Base-by-base conservation (phyloP, 768 basidiomycete genomes). In the Gloeopeniophorella convolvens region DNA sequence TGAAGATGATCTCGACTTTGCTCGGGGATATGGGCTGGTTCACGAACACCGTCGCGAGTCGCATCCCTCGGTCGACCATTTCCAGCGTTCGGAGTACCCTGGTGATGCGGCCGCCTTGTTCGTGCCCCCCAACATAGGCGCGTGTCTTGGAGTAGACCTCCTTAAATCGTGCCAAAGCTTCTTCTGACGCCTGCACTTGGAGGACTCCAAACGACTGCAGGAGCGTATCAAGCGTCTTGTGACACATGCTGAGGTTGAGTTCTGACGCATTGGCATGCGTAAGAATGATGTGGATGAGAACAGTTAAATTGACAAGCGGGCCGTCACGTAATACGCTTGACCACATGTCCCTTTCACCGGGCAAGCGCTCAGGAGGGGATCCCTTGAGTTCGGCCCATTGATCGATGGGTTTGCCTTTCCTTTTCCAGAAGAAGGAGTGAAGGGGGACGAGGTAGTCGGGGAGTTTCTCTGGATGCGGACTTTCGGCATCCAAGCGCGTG, bases 141-240 rank as follows among this genome's bases (percentile, higher is more conserved):
- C 36, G 18, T 37, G 20, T 21, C 18, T 37, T 3, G 0, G 3
- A 20, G 36, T 21, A 34, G 15, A 49, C 26, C 5, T 35, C 13
- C 12, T 42, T 1, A 26, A 49, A 42, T 20, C 8, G 41, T 2
- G 18, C 10, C 5, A 16, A 33, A 11, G 41, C 40, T 15, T 1
- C 12, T 12, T 5, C 1, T n/a, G 48, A 49, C 6, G 33, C 48
- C 3, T 7, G 8, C 3, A 31, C 26, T 21, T 16, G 32, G 27
- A 34, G 4, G 1, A 46, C 42, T 16, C 16, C 26, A 16, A 51
- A 40, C 10, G 28, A 24, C 21, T 20, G 45, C 39, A 40, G 15
- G 27, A 51, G 50, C 9, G 46, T n/a, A 20, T 51, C 39, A 27
- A 51, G 39, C n/a, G 45, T 30, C 16, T 16, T 46, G 44, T 45